Percentiles rank a stretch among this genome's conserved stretches.
phyloP scores from a whole-genome alignment of 768 basidiomycete genomes.

The Hypholoma fasciculare region DNA sequence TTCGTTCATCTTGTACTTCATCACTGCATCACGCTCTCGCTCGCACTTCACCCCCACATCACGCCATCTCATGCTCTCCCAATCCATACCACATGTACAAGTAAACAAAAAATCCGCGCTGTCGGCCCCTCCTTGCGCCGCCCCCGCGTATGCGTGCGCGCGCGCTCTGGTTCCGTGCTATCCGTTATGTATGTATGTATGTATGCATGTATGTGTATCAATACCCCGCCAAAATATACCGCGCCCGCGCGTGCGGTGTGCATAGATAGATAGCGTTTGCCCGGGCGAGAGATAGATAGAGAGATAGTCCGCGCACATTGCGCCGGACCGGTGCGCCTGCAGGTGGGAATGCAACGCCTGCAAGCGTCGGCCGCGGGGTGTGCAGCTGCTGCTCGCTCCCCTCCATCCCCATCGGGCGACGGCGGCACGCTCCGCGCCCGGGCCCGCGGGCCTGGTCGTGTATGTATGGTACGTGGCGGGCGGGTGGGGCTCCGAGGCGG shows the following conservation, averaged over 20 bases:
- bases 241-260: not conserved
- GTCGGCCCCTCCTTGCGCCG: not conserved
- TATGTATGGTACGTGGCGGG: too few relatives aligned
- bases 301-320: not conserved
- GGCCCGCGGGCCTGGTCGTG: too few relatives aligned
- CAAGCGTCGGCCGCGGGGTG: not conserved
- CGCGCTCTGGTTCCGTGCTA: not conserved
- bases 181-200: constrained; percentile 5
- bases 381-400: not conserved
- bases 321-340: not conserved
- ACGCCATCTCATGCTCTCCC: not conserved
- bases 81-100: not conserved
- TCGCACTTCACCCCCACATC: not conserved
- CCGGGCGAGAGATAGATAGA: not conserved
- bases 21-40: constrained; percentile 1
- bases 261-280: not conserved
- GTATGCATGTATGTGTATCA: constrained; percentile 10
- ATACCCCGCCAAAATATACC: not conserved
- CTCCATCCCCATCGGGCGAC: not conserved
- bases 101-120: constrained; percentile 5
- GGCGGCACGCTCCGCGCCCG: too few relatives aligned
- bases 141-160: not conserved
- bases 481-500: too few relatives aligned
- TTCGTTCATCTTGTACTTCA: not conserved
- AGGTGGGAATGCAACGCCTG: too few relatives aligned